Evolutionary conservation across 1,284 basidiomycete genomes (phyloP).

Genomic region (Ceratobasidium sp.): DNA sequence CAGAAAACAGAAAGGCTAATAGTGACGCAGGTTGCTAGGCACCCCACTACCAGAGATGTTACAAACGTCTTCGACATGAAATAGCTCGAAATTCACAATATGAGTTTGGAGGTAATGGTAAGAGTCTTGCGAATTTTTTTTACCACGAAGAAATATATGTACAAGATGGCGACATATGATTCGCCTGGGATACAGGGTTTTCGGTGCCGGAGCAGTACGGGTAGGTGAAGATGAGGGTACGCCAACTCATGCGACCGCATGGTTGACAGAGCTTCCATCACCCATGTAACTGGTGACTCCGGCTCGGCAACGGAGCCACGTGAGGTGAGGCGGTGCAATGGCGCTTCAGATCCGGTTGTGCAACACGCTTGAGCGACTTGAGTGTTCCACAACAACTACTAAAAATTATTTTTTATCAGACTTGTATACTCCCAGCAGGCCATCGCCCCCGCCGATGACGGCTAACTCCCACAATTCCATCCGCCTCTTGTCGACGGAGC

Average conservation of each 20-base stretch:
- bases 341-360: no score
- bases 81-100: not conserved
- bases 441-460: no score
- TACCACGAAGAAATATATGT: not conserved
- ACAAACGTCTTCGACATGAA: not conserved
- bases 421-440: no score
- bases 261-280: not conserved
- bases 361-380: no score
- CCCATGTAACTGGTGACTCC: not conserved
- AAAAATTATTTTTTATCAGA: no score
- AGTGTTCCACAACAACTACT: no score
- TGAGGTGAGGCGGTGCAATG: no score
- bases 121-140: not conserved
- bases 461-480: no score
- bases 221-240: not conserved
- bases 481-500: no score
- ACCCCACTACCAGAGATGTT: not conserved
- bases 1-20: not conserved
- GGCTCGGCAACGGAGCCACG: no score
- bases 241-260: not conserved
- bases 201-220: not conserved
- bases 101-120: not conserved
- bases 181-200: not conserved
- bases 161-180: not conserved
- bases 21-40: not conserved